Evolutionary conservation across 2,329 filamentous ascomycete species (phyloP), one percentile per base, ranked within the genome.

Genomic region (Arthroderma sp.): DNA sequence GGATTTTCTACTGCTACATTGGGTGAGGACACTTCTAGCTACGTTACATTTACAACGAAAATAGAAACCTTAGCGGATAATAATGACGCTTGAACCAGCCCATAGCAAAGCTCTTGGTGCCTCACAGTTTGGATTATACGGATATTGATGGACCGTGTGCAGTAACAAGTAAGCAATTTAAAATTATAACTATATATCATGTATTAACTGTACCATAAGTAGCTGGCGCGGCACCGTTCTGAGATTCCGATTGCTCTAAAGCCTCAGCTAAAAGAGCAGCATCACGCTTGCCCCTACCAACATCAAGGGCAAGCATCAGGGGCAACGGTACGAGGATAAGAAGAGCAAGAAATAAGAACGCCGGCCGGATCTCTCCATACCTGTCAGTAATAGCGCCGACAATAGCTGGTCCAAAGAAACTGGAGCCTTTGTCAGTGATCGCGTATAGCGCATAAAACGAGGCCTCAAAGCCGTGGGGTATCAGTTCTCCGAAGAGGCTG

Each of bases 391-490:
- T 94, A 8, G 80, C 78, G 1, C 88, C 91, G 0, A 98, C 91
- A 58, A 98, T 89, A 0, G 86, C 83, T 0, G 91, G 91, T 0
- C 91, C 91, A 62, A 98, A 95, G 2, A 96, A 73, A 58, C 85
- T 93, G 22, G 84, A 91, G 1, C 89, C 88, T 64, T 98, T 98
- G 62, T 98, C 91, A 1, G 91, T 96, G 51, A 96, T 95, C 32
- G 91, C 91, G 59, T 96, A 98, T 1, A 98, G 71, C 0, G 89
- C 88, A 60, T 94, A 98, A 59, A 98, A 98, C 0, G 89, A 88
- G 0, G 91, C 88, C 65, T 98, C 91, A 29, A 83, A 93, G 3
- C 91, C 91, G 0, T 86, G 86, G 1, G 91, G 91, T 45, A 98
- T 94, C 46, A 98, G 73, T 62, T 96, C 88, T 34, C 87, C 88